Evolutionary conservation across 257 asterid species (phyloP).

Genomic region (Przewalskia tangutica): DNA sequence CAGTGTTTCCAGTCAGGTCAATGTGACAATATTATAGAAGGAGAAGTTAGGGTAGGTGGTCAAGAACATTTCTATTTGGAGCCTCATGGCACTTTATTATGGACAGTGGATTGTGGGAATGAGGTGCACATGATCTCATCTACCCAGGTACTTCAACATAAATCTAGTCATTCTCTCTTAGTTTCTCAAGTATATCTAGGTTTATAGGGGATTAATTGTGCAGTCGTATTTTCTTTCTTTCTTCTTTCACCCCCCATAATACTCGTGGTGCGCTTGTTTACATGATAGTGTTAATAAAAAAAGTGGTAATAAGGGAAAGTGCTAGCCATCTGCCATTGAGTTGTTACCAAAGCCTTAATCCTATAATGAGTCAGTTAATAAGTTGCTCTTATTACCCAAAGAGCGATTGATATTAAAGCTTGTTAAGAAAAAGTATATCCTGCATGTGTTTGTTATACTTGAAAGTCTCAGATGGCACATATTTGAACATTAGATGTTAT

Average conservation of each 20-base stretch:
- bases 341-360: not conserved
- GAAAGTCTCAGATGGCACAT: not conserved
- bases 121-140: conserved; percentile 97
- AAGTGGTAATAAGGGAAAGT: not conserved
- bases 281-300: not conserved
- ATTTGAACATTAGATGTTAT: not conserved
- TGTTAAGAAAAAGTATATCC: not conserved
- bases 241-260: not conserved
- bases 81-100: conserved; percentile 71
- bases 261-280: not conserved
- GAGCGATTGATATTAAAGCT: not conserved
- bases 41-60: conserved; percentile 81
- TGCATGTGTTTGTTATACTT: not conserved
- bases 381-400: not conserved
- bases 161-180: not conserved
- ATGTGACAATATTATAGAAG: conserved; percentile 82
- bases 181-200: not conserved
- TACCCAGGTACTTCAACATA: conserved; percentile 52
- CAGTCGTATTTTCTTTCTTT: not conserved
- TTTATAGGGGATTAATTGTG: not conserved
- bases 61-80: conserved; percentile 98
- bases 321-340: not conserved
- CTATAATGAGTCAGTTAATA: not conserved
- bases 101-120: conserved; percentile 90
- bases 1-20: conserved; percentile 55